phyloP scores from a whole-genome alignment of 192 early-diverging fungal genomes.

The Coemansia javaensis region DNA sequence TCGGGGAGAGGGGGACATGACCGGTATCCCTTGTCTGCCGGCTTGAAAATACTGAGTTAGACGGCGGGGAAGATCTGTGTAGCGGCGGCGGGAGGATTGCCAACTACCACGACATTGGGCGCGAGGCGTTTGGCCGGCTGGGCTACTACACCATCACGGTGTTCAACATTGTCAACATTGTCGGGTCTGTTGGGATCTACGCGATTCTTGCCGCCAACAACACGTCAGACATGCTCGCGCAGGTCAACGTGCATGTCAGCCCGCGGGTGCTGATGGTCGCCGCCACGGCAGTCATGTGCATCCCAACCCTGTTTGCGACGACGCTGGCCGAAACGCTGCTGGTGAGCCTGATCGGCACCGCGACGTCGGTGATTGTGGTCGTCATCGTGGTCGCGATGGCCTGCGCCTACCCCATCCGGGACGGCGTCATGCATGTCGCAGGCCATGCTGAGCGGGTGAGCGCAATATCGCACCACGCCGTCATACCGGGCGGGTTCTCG shows the following conservation, averaged over 20 bases:
- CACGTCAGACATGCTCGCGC: constrained; percentile 26
- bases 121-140: constrained; percentile 32
- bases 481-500: constrained; percentile 50
- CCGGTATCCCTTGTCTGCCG: too few relatives aligned
- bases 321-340: constrained; percentile 69
- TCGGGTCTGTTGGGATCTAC: constrained; percentile 39
- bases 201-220: constrained; percentile 38
- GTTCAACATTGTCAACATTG: constrained; percentile 45
- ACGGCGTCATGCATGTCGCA: constrained; percentile 23
- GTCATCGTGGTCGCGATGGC: constrained; percentile 55
- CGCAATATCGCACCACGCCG: constrained; percentile 11
- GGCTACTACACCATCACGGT: constrained; percentile 37
- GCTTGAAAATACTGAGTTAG: too few relatives aligned
- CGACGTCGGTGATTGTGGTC: constrained; percentile 59
- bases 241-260: constrained; percentile 25
- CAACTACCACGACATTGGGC: constrained; percentile 39
- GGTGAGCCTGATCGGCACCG: constrained; percentile 60
- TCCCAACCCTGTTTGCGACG: constrained; percentile 63
- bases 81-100: constrained; percentile 40
- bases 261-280: constrained; percentile 41
- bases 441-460: constrained; percentile 11
- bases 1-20: too few relatives aligned
- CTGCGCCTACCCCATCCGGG: constrained; percentile 28
- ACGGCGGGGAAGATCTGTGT: too few relatives aligned
- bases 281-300: constrained; percentile 50